Conservation (phyloP, 1,284 basidiomycete species). For the Rhodotorula mucilaginosa region DNA sequence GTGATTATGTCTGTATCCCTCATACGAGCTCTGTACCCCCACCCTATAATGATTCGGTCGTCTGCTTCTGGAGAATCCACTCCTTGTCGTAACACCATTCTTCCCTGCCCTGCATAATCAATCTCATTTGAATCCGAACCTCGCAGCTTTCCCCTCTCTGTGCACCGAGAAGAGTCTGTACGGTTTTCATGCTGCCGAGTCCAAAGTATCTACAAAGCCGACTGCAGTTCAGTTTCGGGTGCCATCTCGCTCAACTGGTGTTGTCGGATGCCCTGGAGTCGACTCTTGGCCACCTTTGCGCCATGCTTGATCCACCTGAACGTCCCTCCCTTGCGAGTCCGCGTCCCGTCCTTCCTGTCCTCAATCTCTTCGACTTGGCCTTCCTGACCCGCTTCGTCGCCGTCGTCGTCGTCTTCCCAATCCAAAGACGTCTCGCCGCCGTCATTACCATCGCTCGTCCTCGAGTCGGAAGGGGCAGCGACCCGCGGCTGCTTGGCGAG, state of each 20-base stretch:
- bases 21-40: background rate
- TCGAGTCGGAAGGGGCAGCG: too few species aligned
- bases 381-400: background rate
- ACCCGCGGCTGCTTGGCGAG: background rate
- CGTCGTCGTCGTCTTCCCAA: slow-evolving; percentile 9
- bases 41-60: too few species aligned
- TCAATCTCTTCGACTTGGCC: slow-evolving; percentile 1
- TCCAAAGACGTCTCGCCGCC: background rate
- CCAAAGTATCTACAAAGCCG: slow-evolving; percentile 1
- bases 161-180: too few species aligned
- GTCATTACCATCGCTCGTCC: background rate
- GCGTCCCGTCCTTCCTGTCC: slow-evolving; percentile 3
- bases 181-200: too few species aligned
- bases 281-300: slow-evolving; percentile 2
- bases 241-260: background rate
- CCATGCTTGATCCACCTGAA: slow-evolving; percentile 11
- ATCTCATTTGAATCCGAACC: too few species aligned
- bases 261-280: background rate
- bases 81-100: too few species aligned
- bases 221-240: slow-evolving; percentile 13
- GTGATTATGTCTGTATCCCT: background rate
- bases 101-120: too few species aligned
- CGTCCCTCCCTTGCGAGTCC: slow-evolving; percentile 16
- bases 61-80: too few species aligned
- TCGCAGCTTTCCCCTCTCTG: too few species aligned